Conservation (phyloP, 1,284 basidiomycete species). For the Schizophyllum amplum region DNA sequence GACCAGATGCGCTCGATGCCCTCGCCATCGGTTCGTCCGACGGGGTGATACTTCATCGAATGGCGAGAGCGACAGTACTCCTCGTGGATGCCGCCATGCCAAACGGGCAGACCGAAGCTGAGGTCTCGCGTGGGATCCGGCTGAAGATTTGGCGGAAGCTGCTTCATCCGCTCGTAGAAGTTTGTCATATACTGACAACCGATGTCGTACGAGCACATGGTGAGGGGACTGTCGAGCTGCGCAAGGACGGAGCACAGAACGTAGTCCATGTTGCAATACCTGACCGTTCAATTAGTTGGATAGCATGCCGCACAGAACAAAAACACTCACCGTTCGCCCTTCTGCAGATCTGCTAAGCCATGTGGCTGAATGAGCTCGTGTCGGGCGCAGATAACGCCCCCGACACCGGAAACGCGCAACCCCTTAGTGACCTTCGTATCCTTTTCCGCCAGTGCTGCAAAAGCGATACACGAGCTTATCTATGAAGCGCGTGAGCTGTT, state of each 20-base stretch:
- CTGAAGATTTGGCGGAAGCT: neutral
- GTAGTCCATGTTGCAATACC: constrained; percentile 18
- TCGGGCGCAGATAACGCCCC: constrained; percentile 7
- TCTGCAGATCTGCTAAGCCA: constrained; percentile 13
- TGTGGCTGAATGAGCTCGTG: constrained; percentile 9
- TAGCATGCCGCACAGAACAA: neutral
- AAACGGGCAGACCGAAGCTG: constrained; percentile 2
- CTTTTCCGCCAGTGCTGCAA: constrained; percentile 12
- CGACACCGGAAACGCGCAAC: constrained; percentile 11
- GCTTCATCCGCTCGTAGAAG: constrained; percentile 1
- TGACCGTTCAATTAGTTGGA: constrained; percentile 1
- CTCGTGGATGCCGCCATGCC: constrained; percentile 6
- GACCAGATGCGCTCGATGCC: constrained; percentile 24
- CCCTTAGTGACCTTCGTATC: constrained; percentile 11
- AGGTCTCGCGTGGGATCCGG: no score
- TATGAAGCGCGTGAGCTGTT: neutral
- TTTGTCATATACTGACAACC: constrained; percentile 13
- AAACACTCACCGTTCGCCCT: constrained; percentile 13
- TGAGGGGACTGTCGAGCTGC: neutral
- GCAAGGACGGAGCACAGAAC: constrained; percentile 4
- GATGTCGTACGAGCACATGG: constrained; percentile 14
- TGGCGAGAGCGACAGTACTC: constrained; percentile 5
- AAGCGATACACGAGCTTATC: constrained; percentile 10
- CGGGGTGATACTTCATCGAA: constrained; percentile 14
- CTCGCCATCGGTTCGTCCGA: constrained; percentile 27